Evolutionary conservation across 192 early-diverging fungal genomes (phyloP).

Genomic region (Geranomyces variabilis): DNA sequence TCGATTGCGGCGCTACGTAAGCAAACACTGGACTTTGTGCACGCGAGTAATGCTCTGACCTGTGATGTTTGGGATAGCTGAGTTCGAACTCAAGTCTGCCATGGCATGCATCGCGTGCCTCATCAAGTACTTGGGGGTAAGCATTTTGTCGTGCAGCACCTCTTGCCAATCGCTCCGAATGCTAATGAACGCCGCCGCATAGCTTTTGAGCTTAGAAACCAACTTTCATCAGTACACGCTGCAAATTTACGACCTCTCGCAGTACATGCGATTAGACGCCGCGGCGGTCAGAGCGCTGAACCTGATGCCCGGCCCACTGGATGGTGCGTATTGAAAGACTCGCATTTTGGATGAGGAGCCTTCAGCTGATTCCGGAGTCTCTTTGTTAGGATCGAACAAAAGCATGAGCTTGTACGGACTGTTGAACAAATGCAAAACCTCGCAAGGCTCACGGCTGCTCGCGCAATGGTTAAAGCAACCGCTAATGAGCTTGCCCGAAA

Average conservation of each 20-base stretch:
- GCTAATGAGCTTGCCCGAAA: constrained; percentile 69
- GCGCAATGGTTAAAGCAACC: constrained; percentile 95
- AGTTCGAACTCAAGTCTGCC: constrained; percentile 73
- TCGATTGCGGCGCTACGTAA: constrained; percentile 67
- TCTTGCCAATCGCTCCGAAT: too few relatives aligned
- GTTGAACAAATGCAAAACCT: constrained; percentile 86
- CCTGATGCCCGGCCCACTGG: constrained; percentile 74
- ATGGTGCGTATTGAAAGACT: constrained; percentile 57
- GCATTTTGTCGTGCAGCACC: too few relatives aligned
- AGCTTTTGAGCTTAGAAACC: constrained; percentile 74
- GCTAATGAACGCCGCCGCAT: constrained; percentile 1
- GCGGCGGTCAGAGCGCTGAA: constrained; percentile 88
- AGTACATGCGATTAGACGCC: constrained; percentile 91
- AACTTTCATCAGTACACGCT: constrained; percentile 81
- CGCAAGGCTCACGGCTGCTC: constrained; percentile 81
- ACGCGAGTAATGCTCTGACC: too few relatives aligned
- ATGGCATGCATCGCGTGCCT: constrained; percentile 70
- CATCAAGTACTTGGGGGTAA: constrained; percentile 70
- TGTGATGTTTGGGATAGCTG: constrained; percentile 23
- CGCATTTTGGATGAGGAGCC: not conserved
- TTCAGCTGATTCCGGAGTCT: not conserved
- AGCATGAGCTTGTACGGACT: constrained; percentile 79
- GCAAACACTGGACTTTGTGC: constrained; percentile 32
- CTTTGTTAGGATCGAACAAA: constrained; percentile 54
- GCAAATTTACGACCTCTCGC: constrained; percentile 73